A percentile compares a stretch with the other conserved stretches of the same genome.
Evolutionary conservation across 208 protist genomes (phyloP).

Genomic region (Trypanosoma caninum): DNA sequence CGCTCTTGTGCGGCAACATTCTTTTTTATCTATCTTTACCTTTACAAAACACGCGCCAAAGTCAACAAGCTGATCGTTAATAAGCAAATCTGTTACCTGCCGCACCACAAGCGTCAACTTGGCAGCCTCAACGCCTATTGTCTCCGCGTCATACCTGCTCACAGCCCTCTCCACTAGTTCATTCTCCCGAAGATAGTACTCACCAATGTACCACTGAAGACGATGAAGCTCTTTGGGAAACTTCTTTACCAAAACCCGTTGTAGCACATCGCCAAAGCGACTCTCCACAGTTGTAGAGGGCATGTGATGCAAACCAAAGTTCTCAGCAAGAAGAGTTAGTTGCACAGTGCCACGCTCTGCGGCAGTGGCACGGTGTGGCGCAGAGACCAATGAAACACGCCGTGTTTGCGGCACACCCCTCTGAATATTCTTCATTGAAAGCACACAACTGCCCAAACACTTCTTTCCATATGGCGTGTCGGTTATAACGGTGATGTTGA

Average conservation of each 20-base stretch:
- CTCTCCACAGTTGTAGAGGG: conserved; percentile 72
- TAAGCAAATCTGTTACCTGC: conserved; percentile 43
- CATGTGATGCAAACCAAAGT: conserved; percentile 70
- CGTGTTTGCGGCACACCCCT: conserved; percentile 49
- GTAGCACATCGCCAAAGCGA: conserved; percentile 60
- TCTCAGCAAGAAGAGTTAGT: conserved; percentile 54
- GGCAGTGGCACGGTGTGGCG: conserved; percentile 35
- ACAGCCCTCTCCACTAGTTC: conserved; percentile 20
- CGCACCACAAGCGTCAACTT: conserved; percentile 42
- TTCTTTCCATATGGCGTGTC: conserved; percentile 76
- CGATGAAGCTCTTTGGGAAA: conserved; percentile 59
- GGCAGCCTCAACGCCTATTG: conserved; percentile 8
- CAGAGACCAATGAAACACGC: conserved; percentile 56
- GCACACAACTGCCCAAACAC: conserved; percentile 68
- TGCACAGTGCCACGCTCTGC: conserved; percentile 57
- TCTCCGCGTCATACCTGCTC: neutral
- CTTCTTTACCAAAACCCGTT: conserved; percentile 37
- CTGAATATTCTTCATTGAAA: conserved; percentile 78
- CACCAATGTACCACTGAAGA: conserved; percentile 78
- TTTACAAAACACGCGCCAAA: conserved; percentile 55
- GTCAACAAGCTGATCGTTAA: conserved; percentile 31
- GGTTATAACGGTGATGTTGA: conserved; percentile 70
- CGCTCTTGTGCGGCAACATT: conserved; percentile 25
- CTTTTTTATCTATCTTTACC: conserved; percentile 43
- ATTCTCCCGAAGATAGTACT: conserved; percentile 49